Conservation (phyloP, 805 yeast species). For the Myxozyma mucilagina region DNA sequence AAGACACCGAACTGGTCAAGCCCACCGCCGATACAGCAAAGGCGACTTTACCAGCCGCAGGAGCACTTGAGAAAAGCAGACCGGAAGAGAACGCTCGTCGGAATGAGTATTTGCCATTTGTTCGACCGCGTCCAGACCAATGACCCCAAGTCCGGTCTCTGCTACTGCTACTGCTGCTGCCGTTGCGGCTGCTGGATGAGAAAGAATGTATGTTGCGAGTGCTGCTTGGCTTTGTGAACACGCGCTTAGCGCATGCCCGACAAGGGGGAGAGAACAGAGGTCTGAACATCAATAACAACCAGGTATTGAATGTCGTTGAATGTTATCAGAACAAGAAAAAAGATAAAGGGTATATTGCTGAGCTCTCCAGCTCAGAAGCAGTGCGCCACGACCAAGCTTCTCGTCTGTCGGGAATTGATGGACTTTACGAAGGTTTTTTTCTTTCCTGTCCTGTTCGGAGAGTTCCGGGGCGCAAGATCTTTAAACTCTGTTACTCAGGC, state of each 20-base stretch:
- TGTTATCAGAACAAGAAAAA: neutral
- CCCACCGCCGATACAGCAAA: constrained; percentile 13
- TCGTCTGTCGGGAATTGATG: too few species aligned
- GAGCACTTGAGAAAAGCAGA: neutral
- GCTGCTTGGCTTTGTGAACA: neutral
- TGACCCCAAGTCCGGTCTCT: neutral
- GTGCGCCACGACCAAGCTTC: too few species aligned
- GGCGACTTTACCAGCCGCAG: constrained; percentile 14
- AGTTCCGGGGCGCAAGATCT: too few species aligned
- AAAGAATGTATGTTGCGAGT: neutral
- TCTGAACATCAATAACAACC: neutral
- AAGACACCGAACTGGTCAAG: constrained; percentile 18
- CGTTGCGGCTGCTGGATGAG: neutral
- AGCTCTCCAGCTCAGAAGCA: too few species aligned
- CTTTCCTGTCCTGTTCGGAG: too few species aligned
- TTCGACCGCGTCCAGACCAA: neutral
- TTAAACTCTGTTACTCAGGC: too few species aligned
- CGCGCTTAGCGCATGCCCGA: neutral
- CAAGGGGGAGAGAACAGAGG: neutral
- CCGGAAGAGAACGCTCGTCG: constrained; percentile 1
- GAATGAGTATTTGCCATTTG: neutral
- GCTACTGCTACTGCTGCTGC: neutral
- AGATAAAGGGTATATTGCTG: neutral
- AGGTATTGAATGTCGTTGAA: neutral
- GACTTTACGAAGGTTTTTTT: too few species aligned